Evolutionary conservation across 352 stramenopile species (phyloP), one percentile per base, ranked within the genome.

Genomic region (Globisporangium nunn): DNA sequence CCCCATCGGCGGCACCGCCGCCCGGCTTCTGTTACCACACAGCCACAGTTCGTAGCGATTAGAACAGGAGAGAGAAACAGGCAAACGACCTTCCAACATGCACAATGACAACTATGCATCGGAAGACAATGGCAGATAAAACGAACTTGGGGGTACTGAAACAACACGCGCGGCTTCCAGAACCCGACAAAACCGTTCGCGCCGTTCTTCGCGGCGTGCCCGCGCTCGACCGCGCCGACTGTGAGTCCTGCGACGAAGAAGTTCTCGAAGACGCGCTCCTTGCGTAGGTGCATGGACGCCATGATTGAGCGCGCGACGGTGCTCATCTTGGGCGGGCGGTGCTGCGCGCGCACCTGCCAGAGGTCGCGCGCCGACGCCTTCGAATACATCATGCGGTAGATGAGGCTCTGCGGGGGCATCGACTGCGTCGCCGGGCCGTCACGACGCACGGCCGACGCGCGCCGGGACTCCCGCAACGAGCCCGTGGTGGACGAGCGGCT

Each of bases 241-340:
- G 67, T 37, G 41, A 84, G 63, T 1, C 84, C 81, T 8, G 64
- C 70, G 11, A 94, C 73, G 62, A 94, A 87, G 52, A 90, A 94
- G 43, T 84, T 78, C 56, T 94, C 84, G 51, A 92, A 94, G 1
- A 94, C 69, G 52, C 81, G 81, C 58, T 91, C 82, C 60, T 85
- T 85, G 58, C 87, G 86, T 18, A 89, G 61, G 39, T 91, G 76
- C 77, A 90, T 87, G 2, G 78, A 92, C 55, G 85, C 87, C 58
- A 89, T 78, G 49, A 92, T 75, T 0, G 81, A 89, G 6, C 72
- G 76, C 17, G 81, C 84, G 29, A 90, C 68, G 35, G 71, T 86
- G 28, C 88, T 71, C 35, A 88, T 59, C 52, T 78, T 77, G 51
- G 67, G 58, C 4, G n/a, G 35, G 6, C 28, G 18, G 3, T 35